Conservation (phyloP, 2,329 filamentous ascomycete species). For the Arthroderma sp. region DNA sequence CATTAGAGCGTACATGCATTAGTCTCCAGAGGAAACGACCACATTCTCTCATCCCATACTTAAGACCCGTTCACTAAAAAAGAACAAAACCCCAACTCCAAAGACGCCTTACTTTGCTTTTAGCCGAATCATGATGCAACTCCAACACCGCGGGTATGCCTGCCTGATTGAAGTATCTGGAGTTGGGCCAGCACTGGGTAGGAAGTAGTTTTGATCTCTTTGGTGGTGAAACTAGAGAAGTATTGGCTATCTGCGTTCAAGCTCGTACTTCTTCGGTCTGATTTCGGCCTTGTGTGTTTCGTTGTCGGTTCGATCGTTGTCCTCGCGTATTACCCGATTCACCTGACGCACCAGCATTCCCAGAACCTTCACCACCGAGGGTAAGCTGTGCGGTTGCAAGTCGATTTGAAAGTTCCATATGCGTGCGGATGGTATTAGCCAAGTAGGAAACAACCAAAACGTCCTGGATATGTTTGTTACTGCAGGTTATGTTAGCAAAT, state of each 20-base stretch:
- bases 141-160: background rate
- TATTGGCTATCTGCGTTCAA: constrained; percentile 9
- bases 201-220: background rate
- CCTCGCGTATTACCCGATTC: constrained; percentile 14
- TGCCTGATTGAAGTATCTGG: no score
- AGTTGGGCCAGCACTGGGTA: no score
- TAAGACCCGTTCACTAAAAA: constrained; percentile 3
- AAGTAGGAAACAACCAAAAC: constrained; percentile 96
- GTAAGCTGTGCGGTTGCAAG: constrained; percentile 67
- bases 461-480: constrained; percentile 98
- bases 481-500: constrained; percentile 25
- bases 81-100: constrained; percentile 9
- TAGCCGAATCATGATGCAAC: constrained; percentile 7
- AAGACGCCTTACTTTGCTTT: constrained; percentile 13
- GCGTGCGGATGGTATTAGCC: constrained; percentile 95
- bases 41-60: no score
- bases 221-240: background rate
- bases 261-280: constrained; percentile 29
- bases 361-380: constrained; percentile 39
- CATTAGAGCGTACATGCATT: no score
- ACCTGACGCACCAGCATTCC: constrained; percentile 15
- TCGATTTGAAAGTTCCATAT: constrained; percentile 95
- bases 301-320: constrained; percentile 32
- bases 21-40: no score
- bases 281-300: constrained; percentile 25